Evolutionary conservation across 805 yeast genomes (phyloP).

Genomic region (Ogataea pini): DNA sequence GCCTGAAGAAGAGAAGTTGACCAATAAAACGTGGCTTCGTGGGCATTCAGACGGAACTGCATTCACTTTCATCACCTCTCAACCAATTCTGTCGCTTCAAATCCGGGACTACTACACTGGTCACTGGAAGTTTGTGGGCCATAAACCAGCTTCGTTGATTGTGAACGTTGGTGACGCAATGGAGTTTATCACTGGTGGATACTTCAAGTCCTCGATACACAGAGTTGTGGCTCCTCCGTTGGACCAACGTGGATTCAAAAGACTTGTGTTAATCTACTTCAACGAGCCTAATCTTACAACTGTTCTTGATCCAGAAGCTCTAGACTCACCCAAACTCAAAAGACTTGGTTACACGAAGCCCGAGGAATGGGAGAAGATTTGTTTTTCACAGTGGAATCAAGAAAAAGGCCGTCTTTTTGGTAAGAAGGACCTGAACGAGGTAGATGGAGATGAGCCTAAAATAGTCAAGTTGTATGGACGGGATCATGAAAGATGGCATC

Average conservation of each 20-base stretch:
- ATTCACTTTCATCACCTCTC: constrained; percentile 42
- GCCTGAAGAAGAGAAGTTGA: constrained; percentile 31
- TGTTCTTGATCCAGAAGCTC: constrained; percentile 42
- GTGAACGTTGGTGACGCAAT: constrained; percentile 45
- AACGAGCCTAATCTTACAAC: constrained; percentile 40
- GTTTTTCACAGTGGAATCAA: constrained; percentile 45
- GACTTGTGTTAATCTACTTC: constrained; percentile 45
- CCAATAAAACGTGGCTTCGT: constrained; percentile 44
- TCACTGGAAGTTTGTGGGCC: constrained; percentile 41
- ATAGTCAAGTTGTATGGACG: constrained; percentile 41
- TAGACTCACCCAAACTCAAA: constrained; percentile 41
- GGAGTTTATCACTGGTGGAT: constrained; percentile 45
- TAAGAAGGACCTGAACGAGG: constrained; percentile 20
- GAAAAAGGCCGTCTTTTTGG: constrained; percentile 49
- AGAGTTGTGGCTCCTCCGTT: constrained; percentile 47
- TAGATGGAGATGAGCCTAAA: constrained; percentile 9
- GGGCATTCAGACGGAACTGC: constrained; percentile 49
- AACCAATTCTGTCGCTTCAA: constrained; percentile 42
- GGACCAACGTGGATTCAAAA: constrained; percentile 38
- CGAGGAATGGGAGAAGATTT: constrained; percentile 34
- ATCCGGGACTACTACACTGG: constrained; percentile 40
- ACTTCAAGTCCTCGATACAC: constrained; percentile 47
- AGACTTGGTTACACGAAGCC: constrained; percentile 35
- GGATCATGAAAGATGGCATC: constrained; percentile 47
- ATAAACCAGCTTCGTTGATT: constrained; percentile 39